These are phyloP conservation scores for Alnus rubra DNA, from an alignment of 306 rosid species.

Conservation along the genomic window DNA sequence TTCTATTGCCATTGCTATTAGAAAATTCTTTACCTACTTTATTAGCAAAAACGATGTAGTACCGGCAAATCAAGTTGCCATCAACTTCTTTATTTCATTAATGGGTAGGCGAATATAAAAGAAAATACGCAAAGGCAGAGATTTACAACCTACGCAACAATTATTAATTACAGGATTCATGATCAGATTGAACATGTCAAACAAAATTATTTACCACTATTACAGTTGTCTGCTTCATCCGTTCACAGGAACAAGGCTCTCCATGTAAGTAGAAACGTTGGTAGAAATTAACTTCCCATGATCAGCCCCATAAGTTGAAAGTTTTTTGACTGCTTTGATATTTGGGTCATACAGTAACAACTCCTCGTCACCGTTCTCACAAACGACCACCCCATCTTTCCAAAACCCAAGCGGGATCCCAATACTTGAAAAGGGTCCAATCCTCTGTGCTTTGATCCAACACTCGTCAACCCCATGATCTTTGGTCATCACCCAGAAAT, in stretches of 20 bases:
- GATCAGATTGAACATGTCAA: background rate
- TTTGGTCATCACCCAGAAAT: slow-evolving; percentile 5
- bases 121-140: too few relatives aligned
- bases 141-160: too few relatives aligned
- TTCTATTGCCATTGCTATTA: too few relatives aligned
- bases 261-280: background rate
- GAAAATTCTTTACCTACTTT: too few relatives aligned
- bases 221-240: background rate
- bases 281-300: background rate
- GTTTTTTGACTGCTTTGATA: background rate
- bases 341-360: background rate
- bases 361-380: background rate
- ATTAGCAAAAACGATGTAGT: too few relatives aligned
- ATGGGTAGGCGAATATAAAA: too few relatives aligned
- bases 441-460: background rate
- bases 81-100: too few relatives aligned
- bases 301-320: background rate
- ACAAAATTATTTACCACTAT: background rate
- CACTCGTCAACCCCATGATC: background rate
- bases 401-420: slow-evolving; percentile 4
- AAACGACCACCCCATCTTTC: slow-evolving; percentile 4
- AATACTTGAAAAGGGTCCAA: background rate
- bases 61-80: too few relatives aligned
- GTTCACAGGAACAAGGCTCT: slow-evolving; percentile 11
- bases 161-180: background rate